Evolutionary conservation across 208 protist species (phyloP).

Genomic region (Trypanosoma avium): DNA sequence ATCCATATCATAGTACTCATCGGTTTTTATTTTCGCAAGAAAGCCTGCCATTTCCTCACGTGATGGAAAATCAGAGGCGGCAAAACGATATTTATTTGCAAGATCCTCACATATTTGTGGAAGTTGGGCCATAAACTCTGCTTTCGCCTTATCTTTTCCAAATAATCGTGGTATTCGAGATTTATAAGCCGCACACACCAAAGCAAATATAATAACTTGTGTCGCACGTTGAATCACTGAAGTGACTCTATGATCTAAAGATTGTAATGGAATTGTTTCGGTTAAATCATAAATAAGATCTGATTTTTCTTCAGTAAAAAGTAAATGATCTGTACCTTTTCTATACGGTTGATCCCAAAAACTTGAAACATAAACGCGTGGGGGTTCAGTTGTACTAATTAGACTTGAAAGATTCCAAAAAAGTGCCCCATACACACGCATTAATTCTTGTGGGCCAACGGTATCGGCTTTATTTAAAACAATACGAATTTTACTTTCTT

Average conservation of each 20-base stretch:
- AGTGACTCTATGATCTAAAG: conserved; percentile 91
- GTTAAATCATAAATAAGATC: conserved; percentile 89
- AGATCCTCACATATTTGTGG: conserved; percentile 47
- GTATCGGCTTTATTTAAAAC: conserved; percentile 98
- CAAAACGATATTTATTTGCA: conserved; percentile 51
- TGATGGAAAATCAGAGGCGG: conserved; percentile 49
- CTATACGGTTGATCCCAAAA: conserved; percentile 95
- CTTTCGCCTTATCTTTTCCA: conserved; percentile 79
- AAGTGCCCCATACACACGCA: conserved; percentile 96
- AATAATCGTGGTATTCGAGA: conserved; percentile 75
- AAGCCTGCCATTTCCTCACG: conserved; percentile 37
- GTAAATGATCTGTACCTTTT: conserved; percentile 65
- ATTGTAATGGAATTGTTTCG: conserved; percentile 80
- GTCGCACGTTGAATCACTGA: conserved; percentile 77
- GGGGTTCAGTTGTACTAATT: conserved; percentile 94
- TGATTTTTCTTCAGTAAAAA: conserved; percentile 88
- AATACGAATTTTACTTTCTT: conserved; percentile 96
- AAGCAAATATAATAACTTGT: conserved; percentile 81
- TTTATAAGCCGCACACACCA: conserved; percentile 67
- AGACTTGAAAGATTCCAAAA: conserved; percentile 97
- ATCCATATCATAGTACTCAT: conserved; percentile 54
- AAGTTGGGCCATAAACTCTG: conserved; percentile 58
- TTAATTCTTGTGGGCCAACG: conserved; percentile 92
- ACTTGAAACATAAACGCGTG: conserved; percentile 95
- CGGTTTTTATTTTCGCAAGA: conserved; percentile 32